phyloP scores from a whole-genome alignment of 1,139 yeast genomes.

The Pichia sp. region DNA sequence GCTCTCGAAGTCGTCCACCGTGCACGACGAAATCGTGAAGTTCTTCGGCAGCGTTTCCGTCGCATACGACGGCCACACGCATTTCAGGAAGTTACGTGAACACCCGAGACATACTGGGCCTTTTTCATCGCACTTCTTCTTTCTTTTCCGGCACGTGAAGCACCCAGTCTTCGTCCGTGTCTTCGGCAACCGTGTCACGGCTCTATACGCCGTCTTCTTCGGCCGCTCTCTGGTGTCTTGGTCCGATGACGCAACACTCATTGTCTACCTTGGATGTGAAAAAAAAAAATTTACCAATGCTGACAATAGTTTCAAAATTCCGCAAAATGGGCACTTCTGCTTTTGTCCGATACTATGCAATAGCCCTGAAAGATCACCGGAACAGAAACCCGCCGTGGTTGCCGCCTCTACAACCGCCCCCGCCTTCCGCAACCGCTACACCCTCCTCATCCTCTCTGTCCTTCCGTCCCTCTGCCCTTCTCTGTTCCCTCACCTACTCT shows the following conservation, averaged over 20 bases:
- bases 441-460: too few relatives aligned
- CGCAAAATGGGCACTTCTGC: background rate
- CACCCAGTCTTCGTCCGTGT: slow-evolving; percentile 42
- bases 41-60: slow-evolving; percentile 35
- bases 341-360: background rate
- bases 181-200: slow-evolving; percentile 21
- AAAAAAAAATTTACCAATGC: background rate
- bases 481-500: background rate
- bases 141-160: slow-evolving; percentile 44
- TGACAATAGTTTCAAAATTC: background rate
- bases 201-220: slow-evolving; percentile 6
- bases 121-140: slow-evolving; percentile 48
- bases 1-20: slow-evolving; percentile 13
- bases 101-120: slow-evolving; percentile 40
- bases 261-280: background rate
- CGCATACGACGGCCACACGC: slow-evolving; percentile 38
- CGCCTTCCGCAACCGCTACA: too few relatives aligned
- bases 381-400: too few relatives aligned
- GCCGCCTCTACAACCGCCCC: too few relatives aligned
- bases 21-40: slow-evolving; percentile 29
- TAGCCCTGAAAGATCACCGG: too few relatives aligned
- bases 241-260: background rate
- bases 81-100: slow-evolving; percentile 36
- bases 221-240: slow-evolving; percentile 5
- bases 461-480: background rate